Base-by-base conservation (phyloP, 441 rosid genomes). In the Gossypium laxum region DNA sequence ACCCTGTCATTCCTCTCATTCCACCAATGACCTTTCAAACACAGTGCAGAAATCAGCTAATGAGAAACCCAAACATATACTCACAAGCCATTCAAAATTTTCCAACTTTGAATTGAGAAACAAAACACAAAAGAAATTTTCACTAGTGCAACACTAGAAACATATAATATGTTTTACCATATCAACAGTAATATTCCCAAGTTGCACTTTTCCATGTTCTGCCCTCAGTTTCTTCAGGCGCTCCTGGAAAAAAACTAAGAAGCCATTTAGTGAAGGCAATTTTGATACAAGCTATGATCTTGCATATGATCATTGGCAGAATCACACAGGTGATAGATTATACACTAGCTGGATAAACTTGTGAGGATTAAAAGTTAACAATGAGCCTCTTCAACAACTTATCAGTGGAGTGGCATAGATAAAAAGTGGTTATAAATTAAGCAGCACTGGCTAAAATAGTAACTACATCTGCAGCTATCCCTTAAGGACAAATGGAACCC, bases 1-100 rank as follows among this genome's bases (percentile, higher is more conserved):
- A 72, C 57, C 98, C 96, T 43, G 93, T 88, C 98, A 94, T 94
- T 81, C 98, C 98, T 83, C 98, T 88, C 98, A 94, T 94, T 67
- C 98, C 98, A 61, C 98, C 96, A 59, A 92, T 83, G 56, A 94
- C 98, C 98, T 94, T 80, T 12, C 69, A 76, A 18, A 72, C 60
- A 57, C 70, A 70, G 55, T 21, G 45, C 18, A 65, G 5, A 69
- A 62, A 56, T 54, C 68, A 19, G 38, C 60, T 47, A 79, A 74
- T 32, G 12, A 54, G 41, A 63, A 63, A 24, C 30, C 38, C 64
- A 26, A 43, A 34, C 43, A 55, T 26, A 43, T 1, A 41, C 3
- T 48, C 24, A 70, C 18, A 74, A 26, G 45, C 15, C 1, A 19
- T 2, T 48, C 7, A 10, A 21, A 67, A 55, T 30, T 47, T 8